phyloP scores from a whole-genome alignment of 169 alveolate genomes.

The Plasmodium coatneyi region DNA sequence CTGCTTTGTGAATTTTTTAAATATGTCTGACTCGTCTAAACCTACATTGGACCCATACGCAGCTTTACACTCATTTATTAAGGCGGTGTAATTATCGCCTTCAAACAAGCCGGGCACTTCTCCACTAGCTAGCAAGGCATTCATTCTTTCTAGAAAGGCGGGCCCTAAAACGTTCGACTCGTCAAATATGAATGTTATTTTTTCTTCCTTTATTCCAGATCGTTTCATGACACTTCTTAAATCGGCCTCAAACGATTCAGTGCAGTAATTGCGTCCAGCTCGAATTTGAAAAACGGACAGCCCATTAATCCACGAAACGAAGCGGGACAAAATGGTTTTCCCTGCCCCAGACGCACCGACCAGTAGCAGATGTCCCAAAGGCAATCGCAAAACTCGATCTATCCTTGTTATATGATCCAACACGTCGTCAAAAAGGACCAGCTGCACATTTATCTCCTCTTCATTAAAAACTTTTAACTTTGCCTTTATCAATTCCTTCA shows the following conservation, averaged over 20 bases:
- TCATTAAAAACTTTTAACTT: constrained; percentile 93
- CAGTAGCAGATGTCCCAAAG: constrained; percentile 95
- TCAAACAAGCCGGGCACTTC: constrained; percentile 99
- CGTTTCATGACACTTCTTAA: constrained; percentile 96
- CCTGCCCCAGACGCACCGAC: constrained; percentile 99
- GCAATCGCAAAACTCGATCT: constrained; percentile 97
- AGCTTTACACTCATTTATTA: constrained; percentile 93
- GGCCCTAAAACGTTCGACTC: constrained; percentile 98
- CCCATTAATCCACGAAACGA: constrained; percentile 97
- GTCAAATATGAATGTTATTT: constrained; percentile 97
- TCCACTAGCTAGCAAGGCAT: constrained; percentile 98
- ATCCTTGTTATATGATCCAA: constrained; percentile 96
- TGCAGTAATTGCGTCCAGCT: constrained; percentile 96
- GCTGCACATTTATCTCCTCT: constrained; percentile 95
- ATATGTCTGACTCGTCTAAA: constrained; percentile 96
- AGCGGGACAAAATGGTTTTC: constrained; percentile 95
- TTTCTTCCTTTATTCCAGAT: constrained; percentile 97
- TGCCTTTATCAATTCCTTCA: constrained; percentile 84
- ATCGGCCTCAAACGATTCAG: constrained; percentile 96
- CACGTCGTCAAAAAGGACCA: constrained; percentile 95
- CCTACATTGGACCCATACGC: constrained; percentile 88
- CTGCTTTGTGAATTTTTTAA: constrained; percentile 93
- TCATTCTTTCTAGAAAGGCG: constrained; percentile 98
- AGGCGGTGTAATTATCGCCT: constrained; percentile 96
- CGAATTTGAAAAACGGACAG: constrained; percentile 95